Conservation (phyloP, 2,329 filamentous ascomycete genomes). For the Dissoconium aciculare region DNA sequence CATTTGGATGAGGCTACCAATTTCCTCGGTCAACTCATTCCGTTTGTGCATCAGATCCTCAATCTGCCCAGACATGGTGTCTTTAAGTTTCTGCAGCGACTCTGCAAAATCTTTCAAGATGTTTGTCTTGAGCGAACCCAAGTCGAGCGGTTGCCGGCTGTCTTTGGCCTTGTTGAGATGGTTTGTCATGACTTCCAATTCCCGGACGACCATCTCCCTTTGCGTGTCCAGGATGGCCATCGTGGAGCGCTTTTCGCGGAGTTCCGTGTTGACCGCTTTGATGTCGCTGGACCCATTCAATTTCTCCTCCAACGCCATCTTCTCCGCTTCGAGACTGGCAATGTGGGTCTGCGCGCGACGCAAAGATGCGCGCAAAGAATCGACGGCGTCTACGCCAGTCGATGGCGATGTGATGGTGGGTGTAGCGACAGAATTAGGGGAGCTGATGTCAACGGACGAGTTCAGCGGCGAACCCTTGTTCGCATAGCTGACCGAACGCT, state of each 20-base stretch:
- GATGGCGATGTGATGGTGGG: slow-evolving; percentile 13
- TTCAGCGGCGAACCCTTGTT: slow-evolving; percentile 24
- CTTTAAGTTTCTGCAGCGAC: slow-evolving; percentile 56
- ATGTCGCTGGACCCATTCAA: slow-evolving; percentile 46
- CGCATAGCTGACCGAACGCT: slow-evolving; percentile 27
- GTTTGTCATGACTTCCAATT: slow-evolving; percentile 76
- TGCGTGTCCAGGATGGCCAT: slow-evolving; percentile 89
- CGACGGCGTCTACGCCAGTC: slow-evolving; percentile 10
- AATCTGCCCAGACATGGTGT: slow-evolving; percentile 58
- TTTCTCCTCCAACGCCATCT: slow-evolving; percentile 38
- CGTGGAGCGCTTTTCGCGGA: slow-evolving; percentile 86
- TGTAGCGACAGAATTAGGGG: slow-evolving; percentile 13
- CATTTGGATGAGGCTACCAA: slow-evolving; percentile 64
- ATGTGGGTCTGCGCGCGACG: slow-evolving; percentile 32
- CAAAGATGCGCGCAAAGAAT: slow-evolving; percentile 11
- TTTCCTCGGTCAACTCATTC: slow-evolving; percentile 71
- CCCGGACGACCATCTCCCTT: slow-evolving; percentile 85
- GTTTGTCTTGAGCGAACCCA: slow-evolving; percentile 51
- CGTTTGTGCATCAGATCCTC: slow-evolving; percentile 83
- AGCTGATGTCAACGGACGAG: slow-evolving; percentile 26
- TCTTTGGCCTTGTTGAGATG: slow-evolving; percentile 79
- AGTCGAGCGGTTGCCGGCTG: slow-evolving; percentile 62
- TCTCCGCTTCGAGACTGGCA: slow-evolving; percentile 71
- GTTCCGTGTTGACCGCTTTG: slow-evolving; percentile 69
- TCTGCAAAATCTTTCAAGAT: slow-evolving; percentile 48